Evolutionary conservation across 441 rosid species (phyloP), one percentile per base, ranked within the genome.

Genomic region (Aleurites moluccanus): DNA sequence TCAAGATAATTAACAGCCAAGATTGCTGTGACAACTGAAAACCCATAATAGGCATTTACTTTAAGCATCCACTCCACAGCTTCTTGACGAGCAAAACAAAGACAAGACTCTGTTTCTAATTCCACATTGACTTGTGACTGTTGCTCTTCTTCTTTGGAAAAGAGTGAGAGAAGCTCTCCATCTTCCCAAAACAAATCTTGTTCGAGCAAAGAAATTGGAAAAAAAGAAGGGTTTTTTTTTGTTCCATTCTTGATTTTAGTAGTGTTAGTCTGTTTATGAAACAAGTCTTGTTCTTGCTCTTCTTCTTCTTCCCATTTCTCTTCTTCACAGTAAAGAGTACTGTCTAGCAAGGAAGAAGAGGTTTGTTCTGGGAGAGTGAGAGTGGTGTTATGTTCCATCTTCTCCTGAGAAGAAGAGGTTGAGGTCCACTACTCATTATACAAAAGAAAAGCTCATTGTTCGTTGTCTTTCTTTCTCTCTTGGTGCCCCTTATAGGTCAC

Each of bases 111-210:
- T 45, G 25, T 70, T 38, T 72, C 72, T 25, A 72, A 23, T 44
- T 68, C 35, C 53, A 18, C 45, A 53, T 27, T 79, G 35, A 64
- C 70, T 70, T 60, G 44, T 2, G 79, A 59, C 67, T 10, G 56
- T 63, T 85, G 86, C 35, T 83, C 83, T 73, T 80, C 62, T 77
- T 94, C 95, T 75, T 87, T 94, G 55, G 88, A 64, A 75, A 91
- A 91, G 61, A 92, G 86, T 14, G 90, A 81, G 55, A 75, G 73
- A 42, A 94, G 92, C 88, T 94, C 97, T 40, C 84, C 88, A 21
- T 91, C 94, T 78, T 91, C 96, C 93, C 91, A 90, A 72, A 81
- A 86, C 84, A 89, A 80, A 78, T 93, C 94, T 64, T 89, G 93
- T 16, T 85, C 87, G n/a, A 83, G 74, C 75, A 85, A 65, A 38